A percentile compares a stretch with the other conserved stretches of the same genome.
Conservation (phyloP, 2,329 filamentous ascomycete species). For the Zymoseptoria crescenta region DNA sequence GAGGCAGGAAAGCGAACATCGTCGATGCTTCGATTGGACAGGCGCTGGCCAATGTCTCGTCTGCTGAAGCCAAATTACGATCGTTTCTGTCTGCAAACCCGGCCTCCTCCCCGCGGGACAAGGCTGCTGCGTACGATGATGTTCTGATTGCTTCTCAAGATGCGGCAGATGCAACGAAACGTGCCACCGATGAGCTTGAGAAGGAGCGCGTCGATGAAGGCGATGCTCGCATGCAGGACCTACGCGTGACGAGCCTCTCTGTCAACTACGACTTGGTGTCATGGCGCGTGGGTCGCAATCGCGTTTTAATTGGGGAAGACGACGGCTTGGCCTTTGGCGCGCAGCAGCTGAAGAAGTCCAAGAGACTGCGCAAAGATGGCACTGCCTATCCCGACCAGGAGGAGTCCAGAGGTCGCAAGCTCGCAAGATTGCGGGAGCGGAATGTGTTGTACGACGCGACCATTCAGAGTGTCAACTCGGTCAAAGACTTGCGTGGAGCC, state of each 20-base stretch:
- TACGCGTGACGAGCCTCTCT: slow-evolving; percentile 86
- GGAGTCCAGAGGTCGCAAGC: slow-evolving; percentile 64
- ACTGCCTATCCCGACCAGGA: slow-evolving; percentile 45
- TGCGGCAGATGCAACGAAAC: slow-evolving; percentile 85
- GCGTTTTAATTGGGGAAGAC: slow-evolving; percentile 73
- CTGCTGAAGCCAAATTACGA: slow-evolving; percentile 46
- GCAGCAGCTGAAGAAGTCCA: slow-evolving; percentile 49
- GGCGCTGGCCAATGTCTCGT: slow-evolving; percentile 62
- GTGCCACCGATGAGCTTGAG: slow-evolving; percentile 81
- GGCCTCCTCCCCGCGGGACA: slow-evolving; percentile 47
- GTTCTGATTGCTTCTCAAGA: slow-evolving; percentile 88
- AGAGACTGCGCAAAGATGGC: slow-evolving; percentile 41
- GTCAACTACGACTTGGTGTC: slow-evolving; percentile 91
- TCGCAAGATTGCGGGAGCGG: slow-evolving; percentile 75
- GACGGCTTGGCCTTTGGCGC: slow-evolving; percentile 61
- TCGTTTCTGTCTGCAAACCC: slow-evolving; percentile 38
- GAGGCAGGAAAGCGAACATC: slow-evolving; percentile 74
- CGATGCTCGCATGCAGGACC: slow-evolving; percentile 79
- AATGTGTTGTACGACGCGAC: slow-evolving; percentile 86
- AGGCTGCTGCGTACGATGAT: slow-evolving; percentile 81
- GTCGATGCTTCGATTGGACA: slow-evolving; percentile 89
- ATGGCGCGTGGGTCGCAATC: slow-evolving; percentile 89
- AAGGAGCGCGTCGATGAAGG: slow-evolving; percentile 76
- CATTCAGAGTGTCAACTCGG: slow-evolving; percentile 80
- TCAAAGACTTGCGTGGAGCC: slow-evolving; percentile 83